Evolutionary conservation across 305 asterid species (phyloP).

Genomic region (Rubia tinctorum): DNA sequence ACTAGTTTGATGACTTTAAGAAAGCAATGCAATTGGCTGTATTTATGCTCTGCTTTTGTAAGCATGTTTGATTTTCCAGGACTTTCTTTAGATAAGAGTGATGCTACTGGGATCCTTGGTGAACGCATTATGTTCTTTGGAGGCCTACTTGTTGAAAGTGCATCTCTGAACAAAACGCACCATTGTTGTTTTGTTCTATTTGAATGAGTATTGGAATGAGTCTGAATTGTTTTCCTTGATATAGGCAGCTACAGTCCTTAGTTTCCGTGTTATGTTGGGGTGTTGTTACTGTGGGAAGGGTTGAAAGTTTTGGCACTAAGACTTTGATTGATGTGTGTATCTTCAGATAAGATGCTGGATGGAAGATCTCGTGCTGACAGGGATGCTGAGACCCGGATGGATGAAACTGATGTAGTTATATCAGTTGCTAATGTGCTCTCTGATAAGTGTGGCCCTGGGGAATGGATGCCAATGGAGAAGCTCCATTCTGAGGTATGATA

Average conservation of each 20-base stretch:
- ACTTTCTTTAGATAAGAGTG: neutral
- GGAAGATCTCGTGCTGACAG: constrained; percentile 69
- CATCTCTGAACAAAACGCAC: neutral
- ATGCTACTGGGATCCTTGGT: neutral
- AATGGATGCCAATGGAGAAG: constrained; percentile 95
- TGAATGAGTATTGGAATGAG: neutral
- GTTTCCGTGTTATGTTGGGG: neutral
- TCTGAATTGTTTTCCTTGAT: neutral
- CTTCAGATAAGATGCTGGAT: constrained; percentile 69
- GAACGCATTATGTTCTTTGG: neutral
- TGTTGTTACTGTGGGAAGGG: neutral
- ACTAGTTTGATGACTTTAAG: neutral
- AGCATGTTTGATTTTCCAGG: neutral
- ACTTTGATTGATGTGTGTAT: constrained; percentile 8
- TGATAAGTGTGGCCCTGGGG: constrained; percentile 94
- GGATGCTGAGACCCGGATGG: constrained; percentile 78
- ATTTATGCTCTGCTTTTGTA: neutral
- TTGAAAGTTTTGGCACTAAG: constrained; percentile 9
- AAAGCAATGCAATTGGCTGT: neutral
- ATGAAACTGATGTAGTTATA: constrained; percentile 94
- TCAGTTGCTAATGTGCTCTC: constrained; percentile 88
- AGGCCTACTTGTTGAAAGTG: neutral
- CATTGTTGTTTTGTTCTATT: neutral
- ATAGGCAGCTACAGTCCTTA: neutral
- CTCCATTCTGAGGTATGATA: constrained; percentile 74